Evolutionary conservation across 139 green algal genomes (phyloP), one percentile per base, ranked within the genome.

Genomic region (Tetratostichococcus sp.): DNA sequence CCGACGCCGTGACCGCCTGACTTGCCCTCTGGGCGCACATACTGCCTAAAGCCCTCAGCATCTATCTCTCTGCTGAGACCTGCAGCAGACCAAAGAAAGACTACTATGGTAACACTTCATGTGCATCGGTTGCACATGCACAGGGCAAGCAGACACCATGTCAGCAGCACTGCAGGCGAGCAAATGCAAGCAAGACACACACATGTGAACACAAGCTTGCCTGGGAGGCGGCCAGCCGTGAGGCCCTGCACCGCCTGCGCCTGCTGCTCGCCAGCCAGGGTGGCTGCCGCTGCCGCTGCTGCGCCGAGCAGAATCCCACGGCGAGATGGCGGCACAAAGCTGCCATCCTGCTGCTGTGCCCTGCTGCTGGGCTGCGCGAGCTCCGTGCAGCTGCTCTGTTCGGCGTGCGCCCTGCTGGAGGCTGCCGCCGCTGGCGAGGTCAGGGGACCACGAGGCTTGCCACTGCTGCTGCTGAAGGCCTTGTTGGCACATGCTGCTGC

Each of bases 11-110:
- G 77, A 0, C 87, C 88, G 17, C 93, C 94, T 28, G 72, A 86
- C 68, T 98, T 97, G 68, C 91, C 93, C 77, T 94, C 89, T 14
- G 95, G 95, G 11, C 93, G 77, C 0, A 35, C 84, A 76, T 97
- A 97, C 1, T 59, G 88, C 42, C 80, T 86, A 67, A 87, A 93
- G 0, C 93, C 91, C 0, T 91, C 79, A 0, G 66, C 80, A 78
- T 95, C 89, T 0, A 86, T 66, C 34, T 50, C 39, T 11, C 11
- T 50, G 39, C 39, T 75, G 70, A 35, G 72, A 72, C 30, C 62
- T 68, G 32, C 59, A n/a, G n/a, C n/a, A 25, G 59, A 25, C 2
- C 32, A 65, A 57, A 22, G 11, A 57, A 5, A n/a, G 32, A 31
- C 19, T 4, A n/a, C n/a, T n/a, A n/a, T n/a, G n/a, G n/a, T n/a